Evolutionary conservation across 305 asterid genomes (phyloP), one percentile per base, ranked within the genome.

Genomic region (Solanum chacoense): DNA sequence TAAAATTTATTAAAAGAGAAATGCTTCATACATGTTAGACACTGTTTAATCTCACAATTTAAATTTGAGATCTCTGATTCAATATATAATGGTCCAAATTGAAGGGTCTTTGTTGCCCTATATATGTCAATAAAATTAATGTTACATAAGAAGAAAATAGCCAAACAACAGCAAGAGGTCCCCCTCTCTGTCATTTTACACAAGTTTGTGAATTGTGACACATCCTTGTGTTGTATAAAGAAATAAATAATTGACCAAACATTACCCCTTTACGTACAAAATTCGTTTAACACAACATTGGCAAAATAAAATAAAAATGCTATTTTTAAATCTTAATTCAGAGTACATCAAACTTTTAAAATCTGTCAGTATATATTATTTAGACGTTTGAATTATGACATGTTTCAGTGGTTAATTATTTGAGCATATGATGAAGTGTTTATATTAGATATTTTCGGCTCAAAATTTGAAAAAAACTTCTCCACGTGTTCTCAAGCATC

Each of bases 111-210:
- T 78, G 63, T 24, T 38, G 28, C 35, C 63, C 45, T 78, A 78
- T 38, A 26, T 38, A 18, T 79, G 35, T 26, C 85, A 7, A 42
- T 80, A 13, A 42, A 40, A 76, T 76, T 22, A 36, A 42, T 80
- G 26, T 80, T 38, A 34, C 69, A 16, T 42, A 16, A 42, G 37
- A 42, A 42, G 69, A 40, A 50, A 80, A 80, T 31, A 80, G 24
- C 69, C 85, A 42, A 80, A 80, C 69, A 80, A 28, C 14, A 78
- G 22, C 63, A 8, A 42, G 28, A 50, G 84, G 84, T 11, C 36
- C 71, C 65, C 86, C 86, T 18, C 12, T 40, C 3, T 81, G 86
- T 28, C 72, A 81, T 28, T 81, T 81, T 81, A 81, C 86, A 45
- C 86, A 18, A 81, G 9, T 81, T 42, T 45, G 71, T 45, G 86